Percentiles rank a stretch among this genome's conserved stretches.
phyloP scores from a whole-genome alignment of 2,329 filamentous ascomycete genomes.

The Ophiosphaerella narmari region DNA sequence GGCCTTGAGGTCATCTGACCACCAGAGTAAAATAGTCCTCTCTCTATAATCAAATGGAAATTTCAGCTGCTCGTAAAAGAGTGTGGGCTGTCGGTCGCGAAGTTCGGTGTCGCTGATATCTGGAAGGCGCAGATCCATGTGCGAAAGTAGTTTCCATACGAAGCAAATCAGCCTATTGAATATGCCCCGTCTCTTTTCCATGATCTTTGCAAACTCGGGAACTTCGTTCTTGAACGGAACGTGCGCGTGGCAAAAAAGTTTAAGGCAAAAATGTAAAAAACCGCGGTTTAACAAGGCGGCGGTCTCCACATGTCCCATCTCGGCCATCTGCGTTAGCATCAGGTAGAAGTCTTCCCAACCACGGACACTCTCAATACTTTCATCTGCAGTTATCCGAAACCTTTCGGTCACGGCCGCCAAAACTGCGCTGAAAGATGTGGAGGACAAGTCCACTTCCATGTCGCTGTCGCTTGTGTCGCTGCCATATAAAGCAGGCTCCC shows the following conservation, averaged over 20 bases:
- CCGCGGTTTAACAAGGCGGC: conserved; percentile 30
- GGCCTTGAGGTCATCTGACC: conserved; percentile 36
- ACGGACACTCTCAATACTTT: conserved; percentile 25
- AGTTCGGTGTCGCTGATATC: conserved; percentile 2
- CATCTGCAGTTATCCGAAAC: conserved; percentile 26
- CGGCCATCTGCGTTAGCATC: conserved; percentile 33
- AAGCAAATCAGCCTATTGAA: conserved; percentile 40
- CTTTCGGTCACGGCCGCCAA: conserved; percentile 23
- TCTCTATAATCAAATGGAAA: conserved; percentile 38
- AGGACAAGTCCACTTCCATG: conserved; percentile 22
- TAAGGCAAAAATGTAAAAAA: conserved; percentile 36
- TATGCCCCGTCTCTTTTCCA: conserved; percentile 38
- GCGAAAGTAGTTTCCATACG: conserved; percentile 31
- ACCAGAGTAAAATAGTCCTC: conserved; percentile 24
- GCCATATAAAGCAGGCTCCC: conserved; percentile 35
- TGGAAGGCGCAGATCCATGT: conserved; percentile 30
- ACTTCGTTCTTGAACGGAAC: conserved; percentile 13
- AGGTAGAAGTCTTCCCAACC: conserved; percentile 46
- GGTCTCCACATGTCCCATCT: conserved; percentile 36
- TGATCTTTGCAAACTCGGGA: conserved; percentile 30
- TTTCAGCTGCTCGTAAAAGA: conserved; percentile 24
- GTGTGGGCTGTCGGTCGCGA: conserved; percentile 23
- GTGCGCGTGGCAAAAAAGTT: conserved; percentile 31
- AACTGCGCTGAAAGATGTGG: conserved; percentile 14
- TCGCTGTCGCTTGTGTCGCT: conserved; percentile 33